Conservation (phyloP, 75 land plant genomes). For the Chamaecyparis obtusa region DNA sequence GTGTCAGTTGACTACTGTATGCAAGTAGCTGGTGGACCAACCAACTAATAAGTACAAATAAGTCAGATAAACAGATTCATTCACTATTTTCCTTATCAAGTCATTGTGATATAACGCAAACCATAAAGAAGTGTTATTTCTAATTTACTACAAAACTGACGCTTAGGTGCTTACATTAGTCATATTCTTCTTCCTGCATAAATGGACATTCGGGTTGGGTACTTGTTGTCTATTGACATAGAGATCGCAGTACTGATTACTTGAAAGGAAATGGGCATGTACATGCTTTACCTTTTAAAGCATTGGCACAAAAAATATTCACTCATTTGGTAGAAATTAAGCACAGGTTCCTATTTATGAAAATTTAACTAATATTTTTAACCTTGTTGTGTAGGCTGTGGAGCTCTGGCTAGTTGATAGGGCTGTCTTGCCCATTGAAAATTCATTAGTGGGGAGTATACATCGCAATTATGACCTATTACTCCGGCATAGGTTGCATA, state of each 20-base stretch:
- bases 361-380: not conserved
- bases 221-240: not conserved
- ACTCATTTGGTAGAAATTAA: not conserved
- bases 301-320: not conserved
- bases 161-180: not conserved
- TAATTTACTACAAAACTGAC: not conserved
- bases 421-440: slow-evolving; percentile 93
- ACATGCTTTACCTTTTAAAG: not conserved
- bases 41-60: not conserved
- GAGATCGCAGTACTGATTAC: not conserved
- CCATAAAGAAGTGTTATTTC: not conserved
- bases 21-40: not conserved
- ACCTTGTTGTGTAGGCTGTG: slow-evolving; percentile 51
- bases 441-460: slow-evolving; percentile 93
- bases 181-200: not conserved
- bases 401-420: slow-evolving; percentile 88
- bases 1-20: not conserved
- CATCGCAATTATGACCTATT: slow-evolving; percentile 93
- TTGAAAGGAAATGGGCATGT: not conserved
- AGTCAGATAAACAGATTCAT: not conserved
- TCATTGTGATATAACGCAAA: not conserved
- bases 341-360: not conserved
- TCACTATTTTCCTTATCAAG: not conserved
- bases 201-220: not conserved
- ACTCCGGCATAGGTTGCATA: slow-evolving; percentile 84